Percentiles rank a stretch among this genome's conserved stretches.
phyloP scores from a whole-genome alignment of 768 basidiomycete species.

The Imleria badia region DNA sequence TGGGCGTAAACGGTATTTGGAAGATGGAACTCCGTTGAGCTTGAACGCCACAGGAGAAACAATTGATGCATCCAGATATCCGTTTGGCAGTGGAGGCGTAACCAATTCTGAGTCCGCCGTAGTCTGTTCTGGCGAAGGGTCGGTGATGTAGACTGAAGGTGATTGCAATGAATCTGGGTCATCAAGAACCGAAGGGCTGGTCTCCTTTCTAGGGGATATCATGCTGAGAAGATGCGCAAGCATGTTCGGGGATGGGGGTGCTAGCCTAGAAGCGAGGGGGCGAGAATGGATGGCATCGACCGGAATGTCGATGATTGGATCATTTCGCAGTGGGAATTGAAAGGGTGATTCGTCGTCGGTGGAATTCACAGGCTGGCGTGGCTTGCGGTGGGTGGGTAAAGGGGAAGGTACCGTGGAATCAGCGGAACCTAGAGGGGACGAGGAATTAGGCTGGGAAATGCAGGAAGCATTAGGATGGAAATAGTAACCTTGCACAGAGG shows the following conservation, averaged over 20 bases:
- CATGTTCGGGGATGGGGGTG: constrained; percentile 27
- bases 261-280: constrained; percentile 3
- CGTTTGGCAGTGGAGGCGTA: constrained; percentile 21
- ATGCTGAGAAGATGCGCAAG: constrained; percentile 27
- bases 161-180: constrained; percentile 7
- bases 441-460: constrained; percentile 4
- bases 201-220: constrained; percentile 27
- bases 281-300: constrained; percentile 19
- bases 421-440: constrained; percentile 51
- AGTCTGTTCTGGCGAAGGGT: constrained; percentile 16
- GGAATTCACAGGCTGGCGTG: constrained; percentile 11
- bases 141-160: constrained; percentile 4
- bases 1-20: not conserved
- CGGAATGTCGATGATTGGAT: constrained; percentile 13
- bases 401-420: constrained; percentile 68
- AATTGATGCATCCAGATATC: constrained; percentile 9
- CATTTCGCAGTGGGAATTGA: constrained; percentile 5
- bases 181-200: constrained; percentile 5
- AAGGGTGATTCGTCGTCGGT: constrained; percentile 1
- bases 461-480: constrained; percentile 14
- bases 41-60: constrained; percentile 16
- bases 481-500: constrained; percentile 60
- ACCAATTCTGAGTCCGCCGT: constrained; percentile 23
- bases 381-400: constrained; percentile 31
- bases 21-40: constrained; percentile 10